Evolutionary conservation across 2,329 filamentous ascomycete species (phyloP), one percentile per base, ranked within the genome.

Genomic region (Neofusicoccum ribis): DNA sequence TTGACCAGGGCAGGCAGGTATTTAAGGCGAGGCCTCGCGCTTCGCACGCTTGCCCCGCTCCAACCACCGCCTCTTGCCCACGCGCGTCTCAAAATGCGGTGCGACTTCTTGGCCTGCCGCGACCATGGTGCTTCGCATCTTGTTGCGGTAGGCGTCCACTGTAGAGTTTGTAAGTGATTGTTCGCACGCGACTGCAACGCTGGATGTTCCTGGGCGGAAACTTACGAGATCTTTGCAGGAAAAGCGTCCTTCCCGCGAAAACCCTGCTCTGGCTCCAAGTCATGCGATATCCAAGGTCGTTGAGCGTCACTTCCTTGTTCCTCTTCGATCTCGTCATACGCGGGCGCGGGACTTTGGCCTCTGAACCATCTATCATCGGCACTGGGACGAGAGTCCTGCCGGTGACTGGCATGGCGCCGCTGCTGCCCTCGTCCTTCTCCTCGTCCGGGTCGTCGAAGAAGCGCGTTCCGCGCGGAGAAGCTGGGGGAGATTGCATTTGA

Each of bases 61-160:
- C 64, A 81, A 76, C 81, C 81, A 83, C 72, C 77, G 80, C 31
- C 91, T 86, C 83, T 97, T 97, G 65, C 94, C 94, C 20, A 89
- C 86, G 49, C 94, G 88, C 3, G 91, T 95, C 80, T 97, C 93
- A 73, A 93, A 96, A 79, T 97, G 93, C 63, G 92, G 89, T 27
- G 91, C 91, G 50, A 92, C 85, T 67, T 96, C 92, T 73, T 92
- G 89, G 72, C 91, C 91, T 49, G 88, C 86, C 23, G 86, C 88
- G 72, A 96, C 86, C 80, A 96, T 93, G 64, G 90, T 91, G 70
- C 86, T 89, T 69, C 91, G 88, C 77, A 93, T 95, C 83, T 96
- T 97, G 76, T 92, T 94, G 67, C 94, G 90, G 78, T 97, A 97
- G 67, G 91, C 92, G 77, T 98, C 94, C 78, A 98, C 93, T 96